Evolutionary conservation across 768 basidiomycete genomes (phyloP).

Genomic region (Porphyrellus cyaneotinctus): DNA sequence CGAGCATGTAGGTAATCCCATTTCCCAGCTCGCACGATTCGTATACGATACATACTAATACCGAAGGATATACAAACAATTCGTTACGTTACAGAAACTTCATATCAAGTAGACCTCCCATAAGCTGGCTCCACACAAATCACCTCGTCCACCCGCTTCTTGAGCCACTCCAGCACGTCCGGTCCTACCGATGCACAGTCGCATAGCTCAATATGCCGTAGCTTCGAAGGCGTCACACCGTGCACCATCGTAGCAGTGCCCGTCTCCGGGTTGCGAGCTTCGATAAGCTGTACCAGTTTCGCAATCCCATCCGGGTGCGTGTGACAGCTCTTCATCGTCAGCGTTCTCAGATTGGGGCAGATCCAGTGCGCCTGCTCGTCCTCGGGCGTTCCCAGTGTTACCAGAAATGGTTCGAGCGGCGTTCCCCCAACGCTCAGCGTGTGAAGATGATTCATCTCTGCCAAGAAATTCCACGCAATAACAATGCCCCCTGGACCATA

Average conservation of each 20-base stretch:
- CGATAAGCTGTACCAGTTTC: constrained; percentile 69
- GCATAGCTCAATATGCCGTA: constrained; percentile 58
- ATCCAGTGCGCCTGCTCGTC: constrained; percentile 58
- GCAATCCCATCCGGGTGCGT: constrained; percentile 60
- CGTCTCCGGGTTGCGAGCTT: constrained; percentile 61
- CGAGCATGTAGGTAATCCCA: neutral
- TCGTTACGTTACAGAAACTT: neutral
- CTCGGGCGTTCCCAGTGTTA: constrained; percentile 54
- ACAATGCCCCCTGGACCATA: constrained; percentile 56
- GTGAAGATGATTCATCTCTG: constrained; percentile 53
- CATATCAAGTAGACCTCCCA: constrained; percentile 35
- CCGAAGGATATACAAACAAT: constrained; percentile 4
- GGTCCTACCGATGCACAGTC: constrained; percentile 63
- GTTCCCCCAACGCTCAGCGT: constrained; percentile 62
- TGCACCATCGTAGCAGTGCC: constrained; percentile 34
- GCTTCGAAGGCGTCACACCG: constrained; percentile 48
- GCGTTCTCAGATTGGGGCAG: constrained; percentile 56
- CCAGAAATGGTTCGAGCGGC: constrained; percentile 59
- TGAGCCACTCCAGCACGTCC: constrained; percentile 69
- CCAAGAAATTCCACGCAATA: constrained; percentile 64
- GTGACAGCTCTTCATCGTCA: constrained; percentile 64
- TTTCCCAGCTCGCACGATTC: neutral
- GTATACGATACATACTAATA: constrained; percentile 20
- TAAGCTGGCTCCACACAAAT: constrained; percentile 56
- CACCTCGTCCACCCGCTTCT: constrained; percentile 56